These are phyloP conservation scores for Moniliophthora roreri DNA, from an alignment of 1,284 basidiomycete genomes.

Conservation along the genomic window DNA sequence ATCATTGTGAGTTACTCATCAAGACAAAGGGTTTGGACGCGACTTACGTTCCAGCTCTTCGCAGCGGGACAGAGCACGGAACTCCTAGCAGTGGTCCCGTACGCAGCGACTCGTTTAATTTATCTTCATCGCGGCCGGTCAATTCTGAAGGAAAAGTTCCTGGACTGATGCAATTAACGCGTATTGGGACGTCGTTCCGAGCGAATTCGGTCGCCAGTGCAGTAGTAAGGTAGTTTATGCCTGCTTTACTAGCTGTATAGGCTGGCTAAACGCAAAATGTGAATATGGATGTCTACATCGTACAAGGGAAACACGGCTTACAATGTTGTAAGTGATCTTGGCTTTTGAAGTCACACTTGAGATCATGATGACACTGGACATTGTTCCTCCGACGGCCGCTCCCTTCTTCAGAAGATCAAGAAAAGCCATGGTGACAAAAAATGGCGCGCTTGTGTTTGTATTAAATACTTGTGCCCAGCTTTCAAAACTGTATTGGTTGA, in stretches of 20 bases:
- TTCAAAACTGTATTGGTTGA: neutral
- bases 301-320: neutral
- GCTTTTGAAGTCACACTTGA: neutral
- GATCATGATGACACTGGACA: neutral
- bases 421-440: constrained; percentile 2
- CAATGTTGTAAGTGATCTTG: neutral
- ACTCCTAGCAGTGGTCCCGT: neutral
- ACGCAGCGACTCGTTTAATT: neutral
- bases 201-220: neutral
- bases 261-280: neutral
- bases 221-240: neutral
- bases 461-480: neutral
- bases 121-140: neutral
- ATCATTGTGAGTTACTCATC: too few species aligned
- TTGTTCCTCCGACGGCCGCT: neutral
- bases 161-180: constrained; percentile 1
- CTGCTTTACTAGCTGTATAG: neutral
- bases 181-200: neutral
- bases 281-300: too few species aligned
- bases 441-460: constrained; percentile 1
- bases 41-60: neutral
- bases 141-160: neutral
- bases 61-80: neutral
- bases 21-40: neutral
- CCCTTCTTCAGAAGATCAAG: neutral